phyloP scores from a whole-genome alignment of 73 alveolate species.

The Uronychia binucleata region DNA sequence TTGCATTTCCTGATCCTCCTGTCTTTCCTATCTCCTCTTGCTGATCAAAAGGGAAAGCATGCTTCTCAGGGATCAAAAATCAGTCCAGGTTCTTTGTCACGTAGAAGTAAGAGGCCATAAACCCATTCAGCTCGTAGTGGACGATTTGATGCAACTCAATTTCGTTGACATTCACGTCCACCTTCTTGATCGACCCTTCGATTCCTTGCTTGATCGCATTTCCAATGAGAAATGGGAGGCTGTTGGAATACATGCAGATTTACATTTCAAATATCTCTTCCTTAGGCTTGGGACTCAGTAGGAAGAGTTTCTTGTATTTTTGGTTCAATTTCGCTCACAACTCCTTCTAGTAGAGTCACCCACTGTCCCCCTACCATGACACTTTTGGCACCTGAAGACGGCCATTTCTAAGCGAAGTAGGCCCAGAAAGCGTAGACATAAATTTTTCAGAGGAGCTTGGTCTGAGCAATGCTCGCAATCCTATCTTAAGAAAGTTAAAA shows the following conservation, averaged over 20 bases:
- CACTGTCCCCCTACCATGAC: background rate
- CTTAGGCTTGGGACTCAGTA: background rate
- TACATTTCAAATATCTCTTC: background rate
- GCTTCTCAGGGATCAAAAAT: background rate
- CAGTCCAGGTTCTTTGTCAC: background rate
- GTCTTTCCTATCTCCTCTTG: background rate
- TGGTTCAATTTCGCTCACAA: background rate
- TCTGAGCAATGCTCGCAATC: background rate
- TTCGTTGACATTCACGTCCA: background rate
- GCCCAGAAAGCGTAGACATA: background rate
- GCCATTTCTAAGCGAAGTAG: background rate
- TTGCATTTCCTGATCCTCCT: background rate
- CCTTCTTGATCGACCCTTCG: background rate
- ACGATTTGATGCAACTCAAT: background rate
- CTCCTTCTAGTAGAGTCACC: background rate
- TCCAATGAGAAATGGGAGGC: background rate
- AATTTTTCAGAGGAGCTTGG: background rate
- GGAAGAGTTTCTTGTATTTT: background rate
- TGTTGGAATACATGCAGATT: background rate
- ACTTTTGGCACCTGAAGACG: background rate
- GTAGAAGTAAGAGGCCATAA: background rate
- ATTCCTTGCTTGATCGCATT: background rate
- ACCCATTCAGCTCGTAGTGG: background rate
- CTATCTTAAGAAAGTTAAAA: background rate
- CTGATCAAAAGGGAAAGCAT: background rate